Evolutionary conservation across 2,329 filamentous ascomycete genomes (phyloP).

Genomic region (Claviceps africana): DNA sequence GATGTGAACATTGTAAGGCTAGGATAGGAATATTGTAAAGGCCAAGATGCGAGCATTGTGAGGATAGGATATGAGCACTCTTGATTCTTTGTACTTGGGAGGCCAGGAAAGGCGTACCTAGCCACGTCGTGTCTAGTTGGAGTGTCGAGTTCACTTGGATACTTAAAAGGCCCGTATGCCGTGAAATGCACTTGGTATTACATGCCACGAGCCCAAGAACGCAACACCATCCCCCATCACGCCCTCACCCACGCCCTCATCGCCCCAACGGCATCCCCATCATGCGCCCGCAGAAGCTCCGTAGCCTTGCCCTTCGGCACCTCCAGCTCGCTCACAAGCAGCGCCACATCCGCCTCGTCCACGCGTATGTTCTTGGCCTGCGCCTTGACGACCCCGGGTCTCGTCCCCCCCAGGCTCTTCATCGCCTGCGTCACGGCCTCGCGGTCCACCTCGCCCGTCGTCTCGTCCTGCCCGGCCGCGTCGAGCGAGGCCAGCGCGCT

Average conservation of each 20-base stretch:
- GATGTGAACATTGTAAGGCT: too few relatives aligned
- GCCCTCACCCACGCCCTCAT: slow-evolving; percentile 41
- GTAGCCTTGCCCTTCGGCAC: slow-evolving; percentile 58
- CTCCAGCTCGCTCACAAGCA: slow-evolving; percentile 62
- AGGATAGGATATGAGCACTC: too few relatives aligned
- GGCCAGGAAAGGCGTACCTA: too few relatives aligned
- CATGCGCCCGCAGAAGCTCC: slow-evolving; percentile 56
- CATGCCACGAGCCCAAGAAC: too few relatives aligned
- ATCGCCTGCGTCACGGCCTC: slow-evolving; percentile 61
- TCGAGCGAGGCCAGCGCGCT: slow-evolving; percentile 61
- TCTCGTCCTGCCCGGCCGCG: slow-evolving; percentile 26
- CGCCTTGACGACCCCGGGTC: slow-evolving; percentile 13
- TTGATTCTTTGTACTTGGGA: too few relatives aligned
- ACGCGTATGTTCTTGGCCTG: slow-evolving; percentile 55
- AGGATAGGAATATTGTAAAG: too few relatives aligned
- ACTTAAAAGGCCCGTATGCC: too few relatives aligned
- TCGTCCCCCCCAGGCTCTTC: slow-evolving; percentile 39
- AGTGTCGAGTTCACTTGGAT: too few relatives aligned
- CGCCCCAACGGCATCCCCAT: slow-evolving; percentile 55
- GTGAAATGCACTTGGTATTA: too few relatives aligned
- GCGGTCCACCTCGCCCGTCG: slow-evolving; percentile 44
- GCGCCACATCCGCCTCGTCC: slow-evolving; percentile 53
- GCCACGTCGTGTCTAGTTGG: too few relatives aligned
- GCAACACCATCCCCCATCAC: too few relatives aligned
- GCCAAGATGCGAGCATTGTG: too few relatives aligned